phyloP scores from a whole-genome alignment of 345 rosid genomes.

The Boechera stricta region DNA sequence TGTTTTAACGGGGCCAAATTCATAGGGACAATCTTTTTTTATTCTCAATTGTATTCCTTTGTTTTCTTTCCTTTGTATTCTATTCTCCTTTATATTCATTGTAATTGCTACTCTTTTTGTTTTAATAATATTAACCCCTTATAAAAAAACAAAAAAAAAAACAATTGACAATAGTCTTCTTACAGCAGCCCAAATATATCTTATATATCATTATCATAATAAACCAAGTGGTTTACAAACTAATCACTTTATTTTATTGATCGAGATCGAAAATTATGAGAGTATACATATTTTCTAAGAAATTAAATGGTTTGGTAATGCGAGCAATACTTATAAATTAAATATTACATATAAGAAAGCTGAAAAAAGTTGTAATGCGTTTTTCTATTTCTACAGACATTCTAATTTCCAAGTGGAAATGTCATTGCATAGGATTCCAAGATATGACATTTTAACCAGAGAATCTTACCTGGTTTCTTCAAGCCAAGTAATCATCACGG shows the following conservation, averaged over 20 bases:
- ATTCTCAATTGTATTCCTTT: no score
- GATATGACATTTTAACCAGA: slow-evolving; percentile 21
- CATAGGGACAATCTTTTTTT: no score
- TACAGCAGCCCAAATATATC: neutral
- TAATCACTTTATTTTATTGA: neutral
- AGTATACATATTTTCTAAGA: neutral
- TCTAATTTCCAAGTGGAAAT: slow-evolving; percentile 7
- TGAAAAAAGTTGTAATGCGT: neutral
- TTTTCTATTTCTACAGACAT: neutral
- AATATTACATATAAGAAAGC: neutral
- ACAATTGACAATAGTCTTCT: neutral
- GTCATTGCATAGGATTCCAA: slow-evolving; percentile 41
- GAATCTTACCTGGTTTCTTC: slow-evolving; percentile 35
- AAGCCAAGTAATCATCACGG: slow-evolving; percentile 37
- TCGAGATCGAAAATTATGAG: neutral
- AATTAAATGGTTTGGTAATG: neutral
- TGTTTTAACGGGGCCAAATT: no score
- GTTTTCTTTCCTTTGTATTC: no score
- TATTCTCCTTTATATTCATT: no score
- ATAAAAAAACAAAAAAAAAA: no score
- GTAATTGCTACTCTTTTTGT: no score
- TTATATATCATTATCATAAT: neutral
- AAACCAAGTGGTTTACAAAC: neutral
- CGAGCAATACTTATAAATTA: neutral
- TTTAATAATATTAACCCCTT: no score